Base-by-base conservation (phyloP, 2,329 filamentous ascomycete genomes). In the Tolypocladium tundrense region DNA sequence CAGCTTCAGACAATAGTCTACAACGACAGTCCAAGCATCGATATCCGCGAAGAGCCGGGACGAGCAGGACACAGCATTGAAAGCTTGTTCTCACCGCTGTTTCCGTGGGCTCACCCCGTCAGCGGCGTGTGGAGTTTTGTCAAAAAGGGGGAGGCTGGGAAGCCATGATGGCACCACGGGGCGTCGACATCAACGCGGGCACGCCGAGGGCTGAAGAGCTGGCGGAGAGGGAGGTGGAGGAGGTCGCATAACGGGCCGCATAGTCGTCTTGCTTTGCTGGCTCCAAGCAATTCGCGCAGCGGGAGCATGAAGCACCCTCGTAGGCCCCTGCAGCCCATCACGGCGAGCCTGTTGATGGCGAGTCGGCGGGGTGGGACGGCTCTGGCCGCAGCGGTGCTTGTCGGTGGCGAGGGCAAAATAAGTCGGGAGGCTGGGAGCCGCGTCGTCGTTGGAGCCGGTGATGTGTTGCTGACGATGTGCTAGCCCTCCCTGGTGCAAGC, bases 201-300 rank as follows among this genome's bases (percentile, higher is more conserved):
- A 21, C 43, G 16, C 48, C 48, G 48, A 52, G 9, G 19, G 31
- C 48, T 51, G 48, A 19, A 19, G 40, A 2, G 37, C 21, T 7
- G 37, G 19, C 16, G 2, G 43, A 45, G 13, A 13, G 5, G 33
- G 35, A 9, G 31, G 50, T 2, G 6, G 50, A 21, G 9, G 52
- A 42, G 53, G 53, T 5, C 53, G 53, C 53, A 54, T 54, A 54
- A 54, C 24, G 24, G 53, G 53, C 53, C 53, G 53, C 53, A 54
- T 43, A 7, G 10, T 27, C 24, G 39, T 14, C 27, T 31, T n/a
- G 39, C 53, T 54, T 24, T 43, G 53, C 37, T 54, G 53, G 39
- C 53, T 54, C 53, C 39, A 54, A 54, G 39, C 53, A 52, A 51
- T 51, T 35, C 45, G 31, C 27, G 48, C 48, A 35, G 8, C 4